Evolutionary conservation across 352 stramenopile genomes (phyloP).

Genomic region (Pythium folliculosum): DNA sequence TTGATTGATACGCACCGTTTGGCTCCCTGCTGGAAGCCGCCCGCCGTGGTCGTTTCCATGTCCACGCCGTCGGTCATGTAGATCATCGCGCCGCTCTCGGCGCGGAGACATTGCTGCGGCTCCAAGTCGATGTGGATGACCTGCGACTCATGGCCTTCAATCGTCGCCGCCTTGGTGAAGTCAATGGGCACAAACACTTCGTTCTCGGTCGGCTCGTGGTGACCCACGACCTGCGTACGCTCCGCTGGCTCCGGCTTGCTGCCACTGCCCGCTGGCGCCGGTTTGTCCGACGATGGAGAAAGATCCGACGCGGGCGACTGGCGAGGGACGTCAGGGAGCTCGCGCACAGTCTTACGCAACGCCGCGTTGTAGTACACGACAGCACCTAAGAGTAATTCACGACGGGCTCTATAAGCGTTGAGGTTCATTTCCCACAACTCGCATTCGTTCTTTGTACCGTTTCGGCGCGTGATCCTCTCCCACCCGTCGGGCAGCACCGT

Average conservation of each 20-base stretch:
- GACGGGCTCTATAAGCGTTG: not conserved
- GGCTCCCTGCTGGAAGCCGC: constrained; percentile 86
- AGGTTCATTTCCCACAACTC: no score
- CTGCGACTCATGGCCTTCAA: constrained; percentile 88
- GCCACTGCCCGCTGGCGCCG: constrained; percentile 3
- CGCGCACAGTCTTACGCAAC: constrained; percentile 59
- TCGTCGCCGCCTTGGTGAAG: constrained; percentile 72
- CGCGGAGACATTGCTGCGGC: constrained; percentile 90
- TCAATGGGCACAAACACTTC: constrained; percentile 79
- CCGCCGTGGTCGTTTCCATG: constrained; percentile 91
- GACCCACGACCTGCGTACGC: constrained; percentile 14
- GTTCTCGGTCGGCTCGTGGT: constrained; percentile 45
- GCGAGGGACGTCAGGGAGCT: constrained; percentile 42
- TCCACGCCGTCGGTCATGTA: constrained; percentile 95
- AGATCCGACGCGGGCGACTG: constrained; percentile 11
- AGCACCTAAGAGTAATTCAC: constrained; percentile 33
- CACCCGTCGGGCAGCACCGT: constrained; percentile 50
- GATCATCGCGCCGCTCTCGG: constrained; percentile 93
- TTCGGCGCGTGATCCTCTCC: constrained; percentile 61
- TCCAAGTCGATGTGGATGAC: constrained; percentile 84
- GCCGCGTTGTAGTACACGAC: constrained; percentile 69
- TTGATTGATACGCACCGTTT: constrained; percentile 49
- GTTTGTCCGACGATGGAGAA: constrained; percentile 5
- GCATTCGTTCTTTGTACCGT: constrained; percentile 34
- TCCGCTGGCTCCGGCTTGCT: constrained; percentile 8